Conservation (phyloP, 192 early-diverging fungal genomes). For the Thamnidium elegans region DNA sequence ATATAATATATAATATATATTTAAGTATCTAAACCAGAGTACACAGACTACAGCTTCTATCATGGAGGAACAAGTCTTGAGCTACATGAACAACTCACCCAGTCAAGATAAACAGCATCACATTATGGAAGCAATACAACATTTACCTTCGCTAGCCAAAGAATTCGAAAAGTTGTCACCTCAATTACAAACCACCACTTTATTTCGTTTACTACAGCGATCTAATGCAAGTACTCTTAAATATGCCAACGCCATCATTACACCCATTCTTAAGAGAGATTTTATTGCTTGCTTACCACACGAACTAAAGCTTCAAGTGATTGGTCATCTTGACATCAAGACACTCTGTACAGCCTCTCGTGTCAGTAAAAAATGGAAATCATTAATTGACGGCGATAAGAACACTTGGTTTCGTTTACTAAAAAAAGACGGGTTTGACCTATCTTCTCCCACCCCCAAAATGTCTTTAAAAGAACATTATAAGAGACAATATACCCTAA, state of each 20-base stretch:
- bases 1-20: no score
- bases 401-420: slow-evolving; percentile 49
- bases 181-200: not conserved
- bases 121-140: not conserved
- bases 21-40: no score
- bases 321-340: slow-evolving; percentile 77
- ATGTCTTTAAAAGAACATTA: slow-evolving; percentile 75
- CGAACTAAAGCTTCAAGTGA: slow-evolving; percentile 73
- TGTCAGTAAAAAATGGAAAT: slow-evolving; percentile 77
- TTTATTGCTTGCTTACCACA: slow-evolving; percentile 73
- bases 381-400: slow-evolving; percentile 69
- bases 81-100: no score
- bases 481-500: slow-evolving; percentile 73
- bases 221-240: slow-evolving; percentile 60
- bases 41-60: no score
- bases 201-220: not conserved
- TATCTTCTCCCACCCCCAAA: slow-evolving; percentile 31
- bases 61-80: no score
- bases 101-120: no score
- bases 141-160: not conserved
- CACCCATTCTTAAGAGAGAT: slow-evolving; percentile 86
- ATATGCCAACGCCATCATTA: slow-evolving; percentile 78
- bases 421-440: slow-evolving; percentile 41
- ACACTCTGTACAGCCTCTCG: slow-evolving; percentile 73
- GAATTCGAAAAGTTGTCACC: slow-evolving; percentile 1